Conservation (phyloP, 2,329 filamentous ascomycete genomes). For the Berkeleyomyces basicola region DNA sequence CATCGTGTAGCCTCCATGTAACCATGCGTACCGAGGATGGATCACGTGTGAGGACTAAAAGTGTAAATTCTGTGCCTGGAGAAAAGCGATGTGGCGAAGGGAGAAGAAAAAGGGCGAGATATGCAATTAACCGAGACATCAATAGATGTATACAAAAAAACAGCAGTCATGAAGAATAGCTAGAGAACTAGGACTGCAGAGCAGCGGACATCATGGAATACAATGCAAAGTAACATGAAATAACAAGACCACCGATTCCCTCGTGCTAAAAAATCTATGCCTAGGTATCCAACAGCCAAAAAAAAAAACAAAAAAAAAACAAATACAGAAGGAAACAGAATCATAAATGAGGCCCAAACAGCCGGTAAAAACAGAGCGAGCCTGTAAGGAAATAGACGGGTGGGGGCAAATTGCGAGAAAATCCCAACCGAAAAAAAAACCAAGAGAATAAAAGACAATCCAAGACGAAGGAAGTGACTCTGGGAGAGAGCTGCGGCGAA, state of each 20-base stretch:
- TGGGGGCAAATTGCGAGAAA: not conserved
- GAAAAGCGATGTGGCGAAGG: not conserved
- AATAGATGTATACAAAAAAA: not conserved
- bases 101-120: not conserved
- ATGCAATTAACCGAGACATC: not conserved
- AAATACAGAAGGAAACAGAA: not conserved
- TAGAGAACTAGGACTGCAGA: not conserved
- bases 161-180: slow-evolving; percentile 6
- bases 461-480: not conserved
- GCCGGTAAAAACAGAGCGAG: not conserved
- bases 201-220: not conserved
- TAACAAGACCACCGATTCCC: not conserved
- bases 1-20: not conserved
- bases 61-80: not conserved
- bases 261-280: slow-evolving; percentile 7
- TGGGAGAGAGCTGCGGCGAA: not conserved
- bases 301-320: not conserved
- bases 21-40: not conserved
- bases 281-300: slow-evolving; percentile 2
- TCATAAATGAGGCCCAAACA: not conserved
- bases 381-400: not conserved
- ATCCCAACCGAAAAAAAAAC: not conserved
- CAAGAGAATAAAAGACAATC: not conserved
- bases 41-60: not conserved
- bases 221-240: slow-evolving; percentile 5